phyloP scores from a whole-genome alignment of 768 basidiomycete species.

The Boletus vinaceobasis region DNA sequence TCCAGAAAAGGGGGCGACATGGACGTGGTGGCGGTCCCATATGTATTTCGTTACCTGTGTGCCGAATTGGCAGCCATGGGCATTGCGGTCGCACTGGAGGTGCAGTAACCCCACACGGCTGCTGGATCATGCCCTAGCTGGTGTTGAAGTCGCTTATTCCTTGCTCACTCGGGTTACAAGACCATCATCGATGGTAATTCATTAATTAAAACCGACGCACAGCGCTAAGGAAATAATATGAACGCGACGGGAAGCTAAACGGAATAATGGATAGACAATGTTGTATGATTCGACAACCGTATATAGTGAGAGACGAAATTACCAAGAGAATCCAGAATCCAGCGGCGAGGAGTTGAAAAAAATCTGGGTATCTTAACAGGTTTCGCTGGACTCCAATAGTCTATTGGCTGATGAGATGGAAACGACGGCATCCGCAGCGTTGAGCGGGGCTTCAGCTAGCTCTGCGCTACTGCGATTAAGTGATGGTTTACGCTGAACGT shows the following conservation, averaged over 20 bases:
- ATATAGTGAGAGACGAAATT: slow-evolving; percentile 8
- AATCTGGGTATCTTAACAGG: slow-evolving; percentile 15
- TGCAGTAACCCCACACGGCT: slow-evolving; percentile 39
- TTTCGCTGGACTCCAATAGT: slow-evolving; percentile 1
- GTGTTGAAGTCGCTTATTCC: background rate
- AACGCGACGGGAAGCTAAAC: slow-evolving; percentile 8
- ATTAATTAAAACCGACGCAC: slow-evolving; percentile 13
- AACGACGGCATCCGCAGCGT: background rate
- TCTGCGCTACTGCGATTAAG: background rate
- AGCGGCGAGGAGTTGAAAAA: background rate
- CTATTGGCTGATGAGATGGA: background rate
- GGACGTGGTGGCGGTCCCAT: slow-evolving; percentile 94
- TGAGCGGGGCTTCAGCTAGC: background rate
- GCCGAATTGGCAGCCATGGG: slow-evolving; percentile 99
- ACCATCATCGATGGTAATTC: background rate
- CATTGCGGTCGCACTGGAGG: slow-evolving; percentile 82
- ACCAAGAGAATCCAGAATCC: slow-evolving; percentile 8
- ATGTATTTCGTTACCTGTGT: slow-evolving; percentile 91
- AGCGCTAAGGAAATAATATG: slow-evolving; percentile 12
- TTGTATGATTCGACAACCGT: slow-evolving; percentile 9
- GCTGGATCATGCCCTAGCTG: background rate
- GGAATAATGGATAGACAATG: slow-evolving; percentile 14
- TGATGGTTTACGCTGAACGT: background rate
- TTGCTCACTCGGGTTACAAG: background rate
- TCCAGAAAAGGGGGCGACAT: slow-evolving; percentile 72